Percentiles rank a stretch among this genome's conserved stretches.
phyloP scores from a whole-genome alignment of 805 yeast species.

The Saturnispora silvae region DNA sequence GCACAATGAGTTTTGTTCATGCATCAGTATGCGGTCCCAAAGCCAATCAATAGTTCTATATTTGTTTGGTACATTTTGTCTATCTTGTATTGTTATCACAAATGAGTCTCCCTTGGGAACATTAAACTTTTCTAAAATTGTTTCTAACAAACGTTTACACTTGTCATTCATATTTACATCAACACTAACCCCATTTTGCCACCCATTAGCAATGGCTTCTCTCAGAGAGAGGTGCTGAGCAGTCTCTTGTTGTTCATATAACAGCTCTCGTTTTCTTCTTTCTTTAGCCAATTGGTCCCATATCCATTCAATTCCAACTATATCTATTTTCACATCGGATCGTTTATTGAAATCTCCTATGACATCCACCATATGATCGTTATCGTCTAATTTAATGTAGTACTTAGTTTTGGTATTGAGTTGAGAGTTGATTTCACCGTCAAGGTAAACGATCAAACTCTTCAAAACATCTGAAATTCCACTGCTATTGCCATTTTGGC shows the following conservation, averaged over 20 bases:
- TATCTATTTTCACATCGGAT: slow-evolving; percentile 32
- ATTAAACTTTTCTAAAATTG: not conserved
- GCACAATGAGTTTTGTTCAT: slow-evolving; percentile 19
- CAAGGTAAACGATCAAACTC: slow-evolving; percentile 60
- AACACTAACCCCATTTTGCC: not conserved
- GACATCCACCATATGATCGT: slow-evolving; percentile 35
- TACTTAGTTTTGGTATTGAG: slow-evolving; percentile 72
- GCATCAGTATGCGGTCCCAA: slow-evolving; percentile 39
- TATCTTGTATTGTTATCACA: too few relatives aligned
- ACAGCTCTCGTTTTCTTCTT: not conserved
- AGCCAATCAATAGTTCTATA: too few relatives aligned
- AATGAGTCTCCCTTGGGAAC: too few relatives aligned
- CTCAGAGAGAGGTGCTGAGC: too few relatives aligned
- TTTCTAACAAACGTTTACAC: not conserved
- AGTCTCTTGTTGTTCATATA: too few relatives aligned
- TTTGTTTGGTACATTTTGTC: too few relatives aligned
- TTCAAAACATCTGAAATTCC: slow-evolving; percentile 32
- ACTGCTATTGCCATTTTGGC: slow-evolving; percentile 45
- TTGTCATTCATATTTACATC: not conserved
- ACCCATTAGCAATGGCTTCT: too few relatives aligned
- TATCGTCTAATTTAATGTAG: slow-evolving; percentile 42
- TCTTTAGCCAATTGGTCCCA: slow-evolving; percentile 30
- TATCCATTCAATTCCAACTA: slow-evolving; percentile 75
- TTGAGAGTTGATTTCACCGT: slow-evolving; percentile 60
- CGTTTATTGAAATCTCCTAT: slow-evolving; percentile 22